phyloP scores from a whole-genome alignment of 768 basidiomycete species.

The Lentinula sp. region DNA sequence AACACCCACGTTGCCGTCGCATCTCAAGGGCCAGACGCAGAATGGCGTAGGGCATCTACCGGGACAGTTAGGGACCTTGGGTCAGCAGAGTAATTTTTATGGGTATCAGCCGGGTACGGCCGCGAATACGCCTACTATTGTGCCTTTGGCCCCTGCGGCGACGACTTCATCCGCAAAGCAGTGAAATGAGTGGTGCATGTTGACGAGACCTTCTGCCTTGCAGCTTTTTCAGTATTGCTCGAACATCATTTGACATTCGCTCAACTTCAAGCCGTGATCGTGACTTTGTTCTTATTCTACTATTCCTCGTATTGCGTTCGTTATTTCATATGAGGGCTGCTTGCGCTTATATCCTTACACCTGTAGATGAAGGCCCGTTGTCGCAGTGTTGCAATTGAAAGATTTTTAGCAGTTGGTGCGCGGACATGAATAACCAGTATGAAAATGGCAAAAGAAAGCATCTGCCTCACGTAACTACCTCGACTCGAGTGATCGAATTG shows the following conservation, averaged over 20 bases:
- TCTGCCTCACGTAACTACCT: too few relatives aligned
- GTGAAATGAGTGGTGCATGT: neutral
- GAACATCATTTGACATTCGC: too few relatives aligned
- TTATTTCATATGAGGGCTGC: neutral
- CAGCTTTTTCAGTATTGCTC: too few relatives aligned
- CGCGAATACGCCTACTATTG: neutral
- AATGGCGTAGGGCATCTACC: neutral
- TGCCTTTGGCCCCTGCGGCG: neutral
- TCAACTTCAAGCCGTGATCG: too few relatives aligned
- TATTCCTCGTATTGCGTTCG: neutral
- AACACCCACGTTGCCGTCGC: neutral
- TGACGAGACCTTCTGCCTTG: too few relatives aligned
- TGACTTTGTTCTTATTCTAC: neutral
- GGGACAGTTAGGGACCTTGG: neutral
- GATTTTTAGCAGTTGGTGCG: too few relatives aligned
- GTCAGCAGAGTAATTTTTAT: conserved; percentile 3
- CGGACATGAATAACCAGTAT: too few relatives aligned
- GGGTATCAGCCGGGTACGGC: neutral
- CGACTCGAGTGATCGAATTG: too few relatives aligned
- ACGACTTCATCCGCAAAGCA: neutral
- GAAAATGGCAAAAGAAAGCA: too few relatives aligned
- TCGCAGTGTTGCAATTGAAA: too few relatives aligned
- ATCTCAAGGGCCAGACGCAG: neutral
- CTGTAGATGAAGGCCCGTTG: neutral
- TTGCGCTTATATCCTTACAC: neutral